phyloP scores from a whole-genome alignment of 163 green algal genomes.

The Scenedesmus sp. region DNA sequence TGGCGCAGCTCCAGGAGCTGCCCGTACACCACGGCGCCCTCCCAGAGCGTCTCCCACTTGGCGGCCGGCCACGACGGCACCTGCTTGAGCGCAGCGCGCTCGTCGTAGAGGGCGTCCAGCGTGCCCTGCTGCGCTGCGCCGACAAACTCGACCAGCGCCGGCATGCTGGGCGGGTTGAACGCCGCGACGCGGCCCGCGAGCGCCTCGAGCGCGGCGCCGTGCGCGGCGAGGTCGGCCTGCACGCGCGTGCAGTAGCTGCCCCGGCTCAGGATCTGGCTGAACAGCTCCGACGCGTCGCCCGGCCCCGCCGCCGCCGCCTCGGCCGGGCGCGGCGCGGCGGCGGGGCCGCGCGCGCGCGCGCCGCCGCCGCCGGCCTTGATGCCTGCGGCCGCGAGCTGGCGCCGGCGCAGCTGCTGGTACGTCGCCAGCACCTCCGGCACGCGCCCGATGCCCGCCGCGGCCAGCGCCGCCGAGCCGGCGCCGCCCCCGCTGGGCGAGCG shows the following conservation, averaged over 20 bases:
- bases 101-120: constrained; percentile 38
- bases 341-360: too few species aligned
- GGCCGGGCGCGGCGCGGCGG: background rate
- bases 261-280: constrained; percentile 39
- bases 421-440: constrained; percentile 2
- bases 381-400: constrained; percentile 31
- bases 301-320: background rate
- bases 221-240: constrained; percentile 1
- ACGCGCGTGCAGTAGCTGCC: constrained; percentile 25
- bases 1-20: constrained; percentile 20
- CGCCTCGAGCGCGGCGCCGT: background rate
- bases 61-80: constrained; percentile 34
- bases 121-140: constrained; percentile 1
- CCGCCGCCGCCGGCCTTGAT: constrained; percentile 1
- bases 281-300: constrained; percentile 16
- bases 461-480: background rate
- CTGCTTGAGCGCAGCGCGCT: constrained; percentile 24
- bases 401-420: constrained; percentile 31
- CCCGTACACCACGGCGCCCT: constrained; percentile 18
- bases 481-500: background rate
- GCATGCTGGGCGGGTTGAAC: constrained; percentile 29
- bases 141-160: constrained; percentile 19
- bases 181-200: constrained; percentile 2
- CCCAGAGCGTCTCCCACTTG: constrained; percentile 42
- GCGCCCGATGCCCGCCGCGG: constrained; percentile 12